Evolutionary conservation across 768 basidiomycete species (phyloP).

Genomic region (Xerocomellus intermedius): DNA sequence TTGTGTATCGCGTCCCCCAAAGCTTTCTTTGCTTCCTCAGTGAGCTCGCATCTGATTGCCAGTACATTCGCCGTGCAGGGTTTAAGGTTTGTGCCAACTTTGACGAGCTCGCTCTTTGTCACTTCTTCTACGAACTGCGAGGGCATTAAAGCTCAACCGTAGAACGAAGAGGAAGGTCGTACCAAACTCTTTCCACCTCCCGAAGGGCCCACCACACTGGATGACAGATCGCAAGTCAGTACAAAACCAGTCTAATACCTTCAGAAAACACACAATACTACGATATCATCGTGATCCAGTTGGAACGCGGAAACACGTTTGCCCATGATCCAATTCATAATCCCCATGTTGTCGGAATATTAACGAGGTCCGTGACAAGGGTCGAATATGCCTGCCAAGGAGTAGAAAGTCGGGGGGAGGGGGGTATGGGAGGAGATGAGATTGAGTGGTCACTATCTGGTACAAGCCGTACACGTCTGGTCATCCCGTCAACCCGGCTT

Average conservation of each 20-base stretch:
- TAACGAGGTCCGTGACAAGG: background rate
- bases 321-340: background rate
- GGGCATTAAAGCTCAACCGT: background rate
- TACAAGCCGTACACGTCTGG: background rate
- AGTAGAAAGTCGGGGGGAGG: no score
- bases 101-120: background rate
- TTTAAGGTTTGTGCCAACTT: background rate
- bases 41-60: slow-evolving; percentile 16
- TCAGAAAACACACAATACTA: slow-evolving; percentile 18
- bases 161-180: background rate
- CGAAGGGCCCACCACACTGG: slow-evolving; percentile 19
- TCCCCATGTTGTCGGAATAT: background rate
- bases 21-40: background rate
- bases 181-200: slow-evolving; percentile 22
- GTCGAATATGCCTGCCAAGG: background rate
- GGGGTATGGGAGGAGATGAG: background rate
- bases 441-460: background rate
- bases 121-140: slow-evolving; percentile 10
- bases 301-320: background rate
- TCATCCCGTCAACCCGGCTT: background rate
- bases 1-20: background rate
- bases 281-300: slow-evolving; percentile 11
- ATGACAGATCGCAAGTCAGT: background rate
- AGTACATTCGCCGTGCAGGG: background rate
- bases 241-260: background rate